Base-by-base conservation (phyloP, 2,329 filamentous ascomycete species). In the Fusarium cyanostomum region DNA sequence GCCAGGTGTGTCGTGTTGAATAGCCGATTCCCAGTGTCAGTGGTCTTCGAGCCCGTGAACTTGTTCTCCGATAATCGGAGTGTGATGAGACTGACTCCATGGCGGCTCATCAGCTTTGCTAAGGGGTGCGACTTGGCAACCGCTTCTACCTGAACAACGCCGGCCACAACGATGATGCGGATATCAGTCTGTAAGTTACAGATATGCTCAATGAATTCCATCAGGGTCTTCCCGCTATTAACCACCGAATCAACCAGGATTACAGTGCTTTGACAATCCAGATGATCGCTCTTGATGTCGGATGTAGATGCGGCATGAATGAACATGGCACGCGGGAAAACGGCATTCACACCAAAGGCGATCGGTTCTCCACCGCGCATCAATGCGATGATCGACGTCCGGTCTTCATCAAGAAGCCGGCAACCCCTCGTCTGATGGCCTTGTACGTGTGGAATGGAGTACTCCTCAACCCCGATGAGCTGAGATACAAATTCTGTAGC, bases 351-450 rank as follows among this genome's bases (percentile, higher is more conserved):
- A 0, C 86, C 86, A 2, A 81, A 71, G 0, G 87, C 87, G 82
- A 90, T 86, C 1, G 86, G 79, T 60, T 88, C 85, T 8, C 86
- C 86, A 2, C 83, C 85, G 8, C 85, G 83, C 86, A 89, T 89
- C n/a, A 89, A 60, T 0, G 86, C 78, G 1, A 89, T 74, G 42
- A 90, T 87, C 1, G 78, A 55, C 0, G 84, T 89, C 8, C 74
- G 50, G 1, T 73, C 8, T 67, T 89, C 85, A 50, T 81, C 24
- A 0, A 38, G 54, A 2, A 89, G 74, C 8, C 74, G 78, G 66
- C 82, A 75, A 0, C 86, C 86, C 0, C 24, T 69, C 0, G 77
- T 80, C 2, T 59, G 7, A 28, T 79, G 58, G 4, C 80, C 82
- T 57, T 85, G 82, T 0, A 88, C 84, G 57, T 88, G 84, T 0